Conservation (phyloP, 345 rosid genomes). For the Pistacia vera region DNA sequence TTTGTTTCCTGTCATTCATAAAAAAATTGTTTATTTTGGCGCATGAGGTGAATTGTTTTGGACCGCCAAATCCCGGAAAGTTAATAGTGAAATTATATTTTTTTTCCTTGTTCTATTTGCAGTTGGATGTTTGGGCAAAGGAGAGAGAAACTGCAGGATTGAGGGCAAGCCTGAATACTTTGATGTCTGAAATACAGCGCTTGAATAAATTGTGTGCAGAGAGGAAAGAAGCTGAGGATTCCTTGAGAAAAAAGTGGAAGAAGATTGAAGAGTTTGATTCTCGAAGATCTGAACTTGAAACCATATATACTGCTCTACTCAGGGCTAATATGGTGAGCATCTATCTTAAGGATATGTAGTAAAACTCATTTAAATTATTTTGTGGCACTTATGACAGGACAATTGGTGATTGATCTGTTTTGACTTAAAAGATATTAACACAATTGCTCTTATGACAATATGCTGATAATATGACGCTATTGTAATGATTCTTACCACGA, state of each 20-base stretch:
- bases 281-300: conserved; percentile 90
- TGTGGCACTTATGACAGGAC: no score
- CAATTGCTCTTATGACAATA: no score
- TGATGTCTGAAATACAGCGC: conserved; percentile 81
- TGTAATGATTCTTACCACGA: neutral
- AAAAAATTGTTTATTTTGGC: no score
- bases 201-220: conserved; percentile 83
- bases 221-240: conserved; percentile 94
- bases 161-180: conserved; percentile 79
- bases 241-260: conserved; percentile 87
- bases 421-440: no score
- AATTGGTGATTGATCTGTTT: no score
- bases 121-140: conserved; percentile 96
- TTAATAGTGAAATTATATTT: conserved; percentile 12
- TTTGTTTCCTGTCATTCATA: no score
- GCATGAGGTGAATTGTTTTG: no score
- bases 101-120: conserved; percentile 25
- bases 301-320: conserved; percentile 75
- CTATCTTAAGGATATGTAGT: neutral
- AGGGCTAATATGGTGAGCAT: conserved; percentile 78
- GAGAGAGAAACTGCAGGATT: conserved; percentile 90
- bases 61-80: no score
- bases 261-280: conserved; percentile 93
- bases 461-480: no score
- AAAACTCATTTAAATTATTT: neutral